Conservation (phyloP, 225 moss, liverwort and hornwort genomes). For the Asterella californica region DNA sequence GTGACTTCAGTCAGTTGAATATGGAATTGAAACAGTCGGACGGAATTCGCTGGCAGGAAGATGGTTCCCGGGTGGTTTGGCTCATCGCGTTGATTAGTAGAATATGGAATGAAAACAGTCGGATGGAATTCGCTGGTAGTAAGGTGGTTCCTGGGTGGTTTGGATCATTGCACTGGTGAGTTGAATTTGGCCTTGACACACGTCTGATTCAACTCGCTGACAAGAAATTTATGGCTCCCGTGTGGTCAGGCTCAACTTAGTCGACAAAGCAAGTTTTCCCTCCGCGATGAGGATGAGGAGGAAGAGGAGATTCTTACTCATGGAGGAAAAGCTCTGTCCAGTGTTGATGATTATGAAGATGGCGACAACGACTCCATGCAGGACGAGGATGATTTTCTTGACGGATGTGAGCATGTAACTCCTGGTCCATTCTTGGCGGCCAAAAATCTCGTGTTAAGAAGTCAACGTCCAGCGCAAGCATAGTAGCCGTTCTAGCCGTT, state of each 20-base stretch:
- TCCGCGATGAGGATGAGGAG: conserved; percentile 69
- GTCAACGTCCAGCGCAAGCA: background rate
- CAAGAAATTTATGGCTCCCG: background rate
- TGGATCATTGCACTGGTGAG: conserved; percentile 47
- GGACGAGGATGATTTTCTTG: conserved; percentile 63
- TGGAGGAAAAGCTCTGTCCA: conserved; percentile 78
- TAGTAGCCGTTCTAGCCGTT: no score
- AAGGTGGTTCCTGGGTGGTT: background rate
- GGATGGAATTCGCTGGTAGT: background rate
- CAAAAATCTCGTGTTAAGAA: background rate
- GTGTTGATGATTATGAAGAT: conserved; percentile 77
- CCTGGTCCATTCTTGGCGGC: background rate
- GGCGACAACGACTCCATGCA: conserved; percentile 50
- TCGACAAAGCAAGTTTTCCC: conserved; percentile 74
- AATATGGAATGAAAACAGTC: background rate
- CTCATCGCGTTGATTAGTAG: conserved; percentile 29
- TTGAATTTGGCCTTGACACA: background rate
- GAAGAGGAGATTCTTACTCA: conserved; percentile 88
- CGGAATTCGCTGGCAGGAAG: background rate
- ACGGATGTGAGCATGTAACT: conserved; percentile 49
- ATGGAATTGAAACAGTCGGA: background rate
- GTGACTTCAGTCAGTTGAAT: background rate
- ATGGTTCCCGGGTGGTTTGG: conserved; percentile 33
- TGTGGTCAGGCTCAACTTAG: conserved; percentile 74
- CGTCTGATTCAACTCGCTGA: background rate